These are phyloP conservation scores for Pythium monospermum DNA, from an alignment of 352 stramenopile species.

Conservation along the genomic window DNA sequence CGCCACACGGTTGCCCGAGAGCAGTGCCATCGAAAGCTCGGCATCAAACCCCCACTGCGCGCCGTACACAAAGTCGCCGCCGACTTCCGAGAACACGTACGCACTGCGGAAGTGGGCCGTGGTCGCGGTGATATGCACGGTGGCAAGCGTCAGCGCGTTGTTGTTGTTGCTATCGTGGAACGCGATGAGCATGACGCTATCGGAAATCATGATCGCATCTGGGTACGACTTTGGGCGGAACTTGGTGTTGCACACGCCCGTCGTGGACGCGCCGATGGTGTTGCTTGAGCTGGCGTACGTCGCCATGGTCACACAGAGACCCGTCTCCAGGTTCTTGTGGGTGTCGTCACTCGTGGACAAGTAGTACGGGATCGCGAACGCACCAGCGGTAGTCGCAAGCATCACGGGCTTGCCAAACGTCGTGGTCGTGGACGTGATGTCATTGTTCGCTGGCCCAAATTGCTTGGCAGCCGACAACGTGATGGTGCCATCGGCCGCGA, in stretches of 20 bases:
- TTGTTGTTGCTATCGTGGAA: constrained; percentile 57
- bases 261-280: constrained; percentile 27
- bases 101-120: constrained; percentile 33
- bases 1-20: constrained; percentile 42
- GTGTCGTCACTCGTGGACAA: constrained; percentile 12
- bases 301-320: constrained; percentile 42
- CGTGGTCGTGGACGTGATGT: constrained; percentile 7
- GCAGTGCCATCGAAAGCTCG: constrained; percentile 36
- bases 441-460: constrained; percentile 34
- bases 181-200: constrained; percentile 34
- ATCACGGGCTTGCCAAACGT: constrained; percentile 35
- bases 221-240: constrained; percentile 34
- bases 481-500: constrained; percentile 29
- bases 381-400: constrained; percentile 20
- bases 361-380: constrained; percentile 56
- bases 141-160: constrained; percentile 48
- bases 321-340: constrained; percentile 6
- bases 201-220: constrained; percentile 40
- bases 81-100: constrained; percentile 41
- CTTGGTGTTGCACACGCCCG: constrained; percentile 33
- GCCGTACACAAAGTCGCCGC: constrained; percentile 40
- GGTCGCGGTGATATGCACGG: constrained; percentile 18
- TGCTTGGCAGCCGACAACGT: constrained; percentile 21
- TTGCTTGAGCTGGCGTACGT: constrained; percentile 17
- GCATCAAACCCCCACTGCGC: constrained; percentile 31